Conservation (phyloP, 495 filamentous ascomycete genomes). For the Penicillium maclennaniae region DNA sequence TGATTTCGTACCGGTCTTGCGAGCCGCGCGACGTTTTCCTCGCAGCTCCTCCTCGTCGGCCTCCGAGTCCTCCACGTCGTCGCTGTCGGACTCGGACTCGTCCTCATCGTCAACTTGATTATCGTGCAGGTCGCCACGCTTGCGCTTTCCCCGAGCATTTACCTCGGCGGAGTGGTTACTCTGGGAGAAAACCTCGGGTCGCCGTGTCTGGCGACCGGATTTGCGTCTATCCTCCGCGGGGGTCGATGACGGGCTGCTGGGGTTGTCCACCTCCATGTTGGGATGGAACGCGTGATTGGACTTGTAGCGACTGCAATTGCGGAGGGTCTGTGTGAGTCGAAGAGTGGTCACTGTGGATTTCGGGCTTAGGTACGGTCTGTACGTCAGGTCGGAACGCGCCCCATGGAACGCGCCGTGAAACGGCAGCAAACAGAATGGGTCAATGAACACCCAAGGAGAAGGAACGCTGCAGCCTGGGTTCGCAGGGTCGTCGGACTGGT, state of each 20-base stretch:
- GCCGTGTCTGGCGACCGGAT: conserved; percentile 76
- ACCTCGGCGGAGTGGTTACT: conserved; percentile 32
- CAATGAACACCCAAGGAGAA: background rate
- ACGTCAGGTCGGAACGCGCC: conserved; percentile 23
- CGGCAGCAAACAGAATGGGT: conserved; percentile 13
- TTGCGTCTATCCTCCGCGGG: conserved; percentile 62
- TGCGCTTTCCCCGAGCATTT: conserved; percentile 48
- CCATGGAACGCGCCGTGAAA: conserved; percentile 27
- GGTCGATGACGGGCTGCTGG: conserved; percentile 24
- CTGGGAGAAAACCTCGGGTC: conserved; percentile 61
- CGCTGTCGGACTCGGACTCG: conserved; percentile 48
- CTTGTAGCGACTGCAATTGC: conserved; percentile 5
- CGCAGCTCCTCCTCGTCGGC: conserved; percentile 65
- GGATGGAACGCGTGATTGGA: background rate
- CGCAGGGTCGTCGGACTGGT: background rate
- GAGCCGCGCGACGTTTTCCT: conserved; percentile 49
- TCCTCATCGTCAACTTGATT: conserved; percentile 41
- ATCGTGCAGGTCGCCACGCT: conserved; percentile 41
- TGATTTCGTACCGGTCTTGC: conserved; percentile 52
- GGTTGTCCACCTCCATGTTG: conserved; percentile 38
- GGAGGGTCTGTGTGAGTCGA: background rate
- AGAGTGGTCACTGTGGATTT: background rate
- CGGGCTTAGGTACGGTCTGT: background rate
- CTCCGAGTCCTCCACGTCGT: conserved; percentile 47
- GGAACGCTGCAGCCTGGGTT: background rate